Evolutionary conservation across 2,329 filamentous ascomycete genomes (phyloP).

Genomic region (Plenodomus tracheiphilus): DNA sequence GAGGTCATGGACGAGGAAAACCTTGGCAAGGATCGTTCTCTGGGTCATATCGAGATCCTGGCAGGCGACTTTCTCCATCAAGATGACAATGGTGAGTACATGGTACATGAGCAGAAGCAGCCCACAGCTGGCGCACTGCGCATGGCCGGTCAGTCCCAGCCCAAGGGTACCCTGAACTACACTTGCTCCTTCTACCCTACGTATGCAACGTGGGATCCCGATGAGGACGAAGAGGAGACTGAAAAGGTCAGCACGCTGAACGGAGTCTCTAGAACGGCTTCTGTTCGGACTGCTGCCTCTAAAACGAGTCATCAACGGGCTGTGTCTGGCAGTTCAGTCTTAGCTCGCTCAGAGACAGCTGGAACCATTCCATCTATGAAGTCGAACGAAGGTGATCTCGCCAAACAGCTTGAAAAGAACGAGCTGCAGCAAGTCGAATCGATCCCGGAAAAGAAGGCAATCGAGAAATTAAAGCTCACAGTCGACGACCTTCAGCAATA

Average conservation of each 20-base stretch:
- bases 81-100: constrained; percentile 77
- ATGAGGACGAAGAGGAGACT: constrained; percentile 69
- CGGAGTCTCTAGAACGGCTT: constrained; percentile 26
- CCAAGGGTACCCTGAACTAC: constrained; percentile 81
- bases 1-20: constrained; percentile 98
- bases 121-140: constrained; percentile 69
- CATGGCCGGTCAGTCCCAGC: constrained; percentile 70
- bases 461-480: constrained; percentile 76
- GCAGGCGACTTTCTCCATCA: constrained; percentile 79
- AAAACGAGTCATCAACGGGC: constrained; percentile 20
- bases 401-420: constrained; percentile 52
- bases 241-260: constrained; percentile 38
- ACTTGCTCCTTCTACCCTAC: constrained; percentile 89
- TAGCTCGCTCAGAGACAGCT: constrained; percentile 37
- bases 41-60: constrained; percentile 78
- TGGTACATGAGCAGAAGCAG: constrained; percentile 75
- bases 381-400: constrained; percentile 46
- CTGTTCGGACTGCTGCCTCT: constrained; percentile 22
- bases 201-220: constrained; percentile 83
- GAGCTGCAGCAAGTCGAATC: constrained; percentile 53
- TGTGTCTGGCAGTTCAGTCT: constrained; percentile 23
- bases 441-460: constrained; percentile 57
- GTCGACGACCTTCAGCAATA: constrained; percentile 81
- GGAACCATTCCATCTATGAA: constrained; percentile 50
- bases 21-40: constrained; percentile 83